Base-by-base conservation (phyloP, 164 flowering plant species). In the Stephania japonica region DNA sequence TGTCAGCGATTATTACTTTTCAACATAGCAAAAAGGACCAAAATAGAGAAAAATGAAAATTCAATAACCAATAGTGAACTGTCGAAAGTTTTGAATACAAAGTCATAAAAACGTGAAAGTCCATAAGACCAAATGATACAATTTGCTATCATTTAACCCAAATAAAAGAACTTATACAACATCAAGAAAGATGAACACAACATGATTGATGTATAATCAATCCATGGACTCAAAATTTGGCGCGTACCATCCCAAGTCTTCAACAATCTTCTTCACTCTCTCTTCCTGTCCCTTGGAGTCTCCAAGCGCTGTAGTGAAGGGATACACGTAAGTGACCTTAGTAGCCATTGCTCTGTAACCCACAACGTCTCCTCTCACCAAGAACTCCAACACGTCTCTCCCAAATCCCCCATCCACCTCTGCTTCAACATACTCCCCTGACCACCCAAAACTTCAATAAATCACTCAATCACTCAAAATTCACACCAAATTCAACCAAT, bases 271-370 rank as follows among this genome's bases (percentile, higher is more conserved):
- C 84, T 89, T 88, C 89, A 94, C 68, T 79, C 97, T 83, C 76
- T 90, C 94, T 77, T 91, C 83, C 53, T 94, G 95, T 67, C 97
- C 99, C 74, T 88, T 91, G 6, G 97, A 92, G 76, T 94, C 92
- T 10, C 99, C 99, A 14, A 92, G 79, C 59, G 99, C 97, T 50
- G 99, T 91, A 12, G 97, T 91, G 83, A 92, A 94, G 1, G 99
- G 99, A 66, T 94, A 94, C 6, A 94, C 78, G 80, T 87, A 94
- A 1, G 90, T 92, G 7, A 94, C 99, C 38, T 92, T 92, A 42
- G 85, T 84, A 23, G 99, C 94, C 95, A 92, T 88, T 5, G 76
- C 75, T 78, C 99, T 83, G 63, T 89, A 94, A 3, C 87, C 73
- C 73, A 87, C 97, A 69, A 85, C 87, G 78, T 92, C 94, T 74